These are phyloP conservation scores for Coemansia sp. DNA, from an alignment of 192 early-diverging fungal species.

Conservation along the genomic window DNA sequence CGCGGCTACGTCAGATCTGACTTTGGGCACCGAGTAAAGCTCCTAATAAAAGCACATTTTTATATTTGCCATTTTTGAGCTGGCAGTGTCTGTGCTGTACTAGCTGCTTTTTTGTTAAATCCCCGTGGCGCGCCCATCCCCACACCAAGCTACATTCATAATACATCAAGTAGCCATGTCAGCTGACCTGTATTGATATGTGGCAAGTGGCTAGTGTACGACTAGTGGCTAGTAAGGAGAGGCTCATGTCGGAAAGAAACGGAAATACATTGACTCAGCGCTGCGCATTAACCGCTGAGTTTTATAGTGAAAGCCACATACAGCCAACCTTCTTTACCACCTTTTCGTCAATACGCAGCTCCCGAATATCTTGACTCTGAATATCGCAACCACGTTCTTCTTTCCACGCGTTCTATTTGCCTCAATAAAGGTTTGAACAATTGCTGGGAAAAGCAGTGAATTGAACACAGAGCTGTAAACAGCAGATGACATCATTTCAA, in stretches of 20 bases:
- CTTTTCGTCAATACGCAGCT: background rate
- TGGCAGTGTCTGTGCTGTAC: too few species aligned
- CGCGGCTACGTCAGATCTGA: too few species aligned
- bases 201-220: background rate
- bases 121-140: too few species aligned
- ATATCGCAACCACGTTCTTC: background rate
- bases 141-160: too few species aligned
- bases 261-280: background rate
- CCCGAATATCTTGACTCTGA: background rate
- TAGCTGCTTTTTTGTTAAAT: too few species aligned
- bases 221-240: background rate
- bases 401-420: background rate
- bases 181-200: background rate
- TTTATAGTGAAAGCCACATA: background rate
- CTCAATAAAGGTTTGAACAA: background rate
- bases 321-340: background rate
- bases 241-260: background rate
- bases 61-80: too few species aligned
- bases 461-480: background rate
- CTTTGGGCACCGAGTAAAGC: too few species aligned
- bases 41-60: too few species aligned
- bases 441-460: background rate
- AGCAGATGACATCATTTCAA: constrained; percentile 1
- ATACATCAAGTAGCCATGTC: background rate
- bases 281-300: background rate